Base-by-base conservation (phyloP, 805 yeast species). In the Monosporozyma servazzii region DNA sequence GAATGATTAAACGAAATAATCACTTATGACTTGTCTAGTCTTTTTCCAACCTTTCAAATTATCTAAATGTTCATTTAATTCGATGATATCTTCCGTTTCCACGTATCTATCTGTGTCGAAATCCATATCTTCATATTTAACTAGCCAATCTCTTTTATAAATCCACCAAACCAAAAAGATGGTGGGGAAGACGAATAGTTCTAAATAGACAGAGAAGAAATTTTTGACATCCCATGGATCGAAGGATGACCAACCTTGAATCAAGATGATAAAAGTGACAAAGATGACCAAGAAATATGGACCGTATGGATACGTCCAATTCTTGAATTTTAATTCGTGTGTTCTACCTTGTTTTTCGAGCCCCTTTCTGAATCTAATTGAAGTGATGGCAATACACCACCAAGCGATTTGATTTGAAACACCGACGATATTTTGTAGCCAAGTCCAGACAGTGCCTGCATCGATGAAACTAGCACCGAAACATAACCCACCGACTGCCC, bases 391-490 rank as follows among this genome's bases (percentile, higher is more conserved):
- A 51, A 76, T 77, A 51, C 70, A 65, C 58, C 74, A 65, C 81
- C 81, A 76, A 27, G 78, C 72, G 45, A 77, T 59, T 60, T 75
- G 77, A 59, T 77, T 77, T 5, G 80, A 75, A 18, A 77, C 77
- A 58, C 79, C 80, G 49, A 76, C 80, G 49, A 76, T 70, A 51
- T 73, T 67, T 65, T 75, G 80, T 51, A 77, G 63, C 80, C 80
- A 77, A 15, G 70, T 55, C 80, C 81, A 77, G 40, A 77, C 64
- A n/a, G 69, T 67, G 44, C 80, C 81, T 0, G 79, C 75, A 21
- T 78, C 78, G 51, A 76, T 71, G 56, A 76, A 77, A 1, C 82
- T 77, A 3, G 82, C 75, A 1, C 80, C 85, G 58, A 81, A 81
- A 60, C 82, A 79, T 45, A 79, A 66, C 0, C 82, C 83, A 43